Base-by-base conservation (phyloP, 2,329 filamentous ascomycete species). In the Claviceps sp. region DNA sequence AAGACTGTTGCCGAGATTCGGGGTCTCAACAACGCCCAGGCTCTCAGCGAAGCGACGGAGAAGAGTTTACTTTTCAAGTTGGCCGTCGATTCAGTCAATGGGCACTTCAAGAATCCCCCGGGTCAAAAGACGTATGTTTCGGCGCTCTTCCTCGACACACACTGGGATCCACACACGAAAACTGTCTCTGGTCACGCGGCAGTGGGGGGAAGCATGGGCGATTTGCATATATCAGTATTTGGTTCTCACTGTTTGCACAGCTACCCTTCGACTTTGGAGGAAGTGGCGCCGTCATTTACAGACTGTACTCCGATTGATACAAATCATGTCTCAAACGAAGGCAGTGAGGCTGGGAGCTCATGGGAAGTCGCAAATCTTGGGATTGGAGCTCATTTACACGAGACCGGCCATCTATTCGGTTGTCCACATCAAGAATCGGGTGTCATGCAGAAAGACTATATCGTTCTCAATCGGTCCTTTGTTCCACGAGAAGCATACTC, bases 281-380 rank as follows among this genome's bases (percentile, higher is more conserved):
- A 97, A 62, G 85, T 97, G 1, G 86, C 89, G 4, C 82, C 89
- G 20, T 85, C 89, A 5, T 95, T 97, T 61, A 85, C 81, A 16
- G 90, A 97, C 67, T 95, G 89, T 66, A 95, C 90, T 2, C 81
- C 84, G 36, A 96, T 89, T 0, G 88, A 97, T 63, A 87, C 83
- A 9, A 78, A 81, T 41, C 78, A 79, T 59, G 82, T 95, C 40
- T 85, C 86, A 16, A 95, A 96, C 61, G 88, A 95, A 64, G 88
- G 82, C 65, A 85, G 86, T 59, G 87, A 95, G 58, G 84, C 84
- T 6, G 90, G 90, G 24, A 95, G 87, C 63, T 93, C 83, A 47
- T 97, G 91, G 91, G 91, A 97, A 65, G 83, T 89, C n/a, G 89
- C 88, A 26, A 95, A 91, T 60, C 85, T 95, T 55, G 90, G 90